These are phyloP conservation scores for Claviceps sp. DNA, from an alignment of 2,329 filamentous ascomycete species.

Conservation along the genomic window DNA sequence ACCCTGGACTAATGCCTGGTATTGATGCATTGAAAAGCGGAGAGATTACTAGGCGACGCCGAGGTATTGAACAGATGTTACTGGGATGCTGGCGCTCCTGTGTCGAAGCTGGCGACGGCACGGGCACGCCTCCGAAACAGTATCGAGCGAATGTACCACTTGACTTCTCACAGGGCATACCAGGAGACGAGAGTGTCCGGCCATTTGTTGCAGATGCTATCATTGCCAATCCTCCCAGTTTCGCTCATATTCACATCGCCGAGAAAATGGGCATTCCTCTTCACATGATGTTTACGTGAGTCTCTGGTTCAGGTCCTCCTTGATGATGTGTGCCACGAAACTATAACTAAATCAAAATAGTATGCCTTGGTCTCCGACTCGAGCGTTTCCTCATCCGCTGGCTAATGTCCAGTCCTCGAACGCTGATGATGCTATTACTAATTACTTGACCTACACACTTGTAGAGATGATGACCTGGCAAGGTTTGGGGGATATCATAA, in stretches of 20 bases:
- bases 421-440: slow-evolving; percentile 63
- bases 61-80: slow-evolving; percentile 67
- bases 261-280: slow-evolving; percentile 63
- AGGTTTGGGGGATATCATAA: slow-evolving; percentile 81
- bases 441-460: slow-evolving; percentile 71
- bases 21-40: slow-evolving; percentile 61
- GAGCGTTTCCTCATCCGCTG: slow-evolving; percentile 73
- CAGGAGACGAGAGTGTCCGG: slow-evolving; percentile 27
- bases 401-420: slow-evolving; percentile 69
- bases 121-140: slow-evolving; percentile 32
- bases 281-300: slow-evolving; percentile 82
- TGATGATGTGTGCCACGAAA: background rate
- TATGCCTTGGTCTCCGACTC: slow-evolving; percentile 84
- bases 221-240: slow-evolving; percentile 66
- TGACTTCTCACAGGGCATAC: slow-evolving; percentile 18
- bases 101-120: slow-evolving; percentile 62
- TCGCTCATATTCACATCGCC: slow-evolving; percentile 62
- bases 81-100: slow-evolving; percentile 79
- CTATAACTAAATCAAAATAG: slow-evolving; percentile 34
- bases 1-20: slow-evolving; percentile 73
- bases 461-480: slow-evolving; percentile 93
- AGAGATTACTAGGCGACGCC: slow-evolving; percentile 61
- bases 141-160: slow-evolving; percentile 35
- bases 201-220: slow-evolving; percentile 78
- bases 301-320: slow-evolving; percentile 8